phyloP scores from a whole-genome alignment of 768 basidiomycete genomes.

The Lactarius sanguifluus region DNA sequence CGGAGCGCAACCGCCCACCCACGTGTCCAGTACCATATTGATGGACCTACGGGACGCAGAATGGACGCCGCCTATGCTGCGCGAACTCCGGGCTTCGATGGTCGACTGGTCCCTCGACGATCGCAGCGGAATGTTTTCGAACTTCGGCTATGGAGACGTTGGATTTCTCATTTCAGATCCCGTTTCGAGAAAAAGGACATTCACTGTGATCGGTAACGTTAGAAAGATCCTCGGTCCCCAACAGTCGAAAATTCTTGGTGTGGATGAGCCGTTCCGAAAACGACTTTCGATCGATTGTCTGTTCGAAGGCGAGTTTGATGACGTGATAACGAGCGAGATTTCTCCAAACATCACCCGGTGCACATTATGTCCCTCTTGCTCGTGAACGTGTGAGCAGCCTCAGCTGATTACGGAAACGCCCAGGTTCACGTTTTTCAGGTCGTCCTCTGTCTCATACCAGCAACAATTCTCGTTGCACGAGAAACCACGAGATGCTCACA shows the following conservation, averaged over 20 bases:
- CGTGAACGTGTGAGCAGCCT: background rate
- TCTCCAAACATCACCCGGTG: slow-evolving; percentile 10
- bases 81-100: slow-evolving; percentile 22
- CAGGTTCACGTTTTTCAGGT: slow-evolving; percentile 14
- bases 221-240: slow-evolving; percentile 7
- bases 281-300: slow-evolving; percentile 5
- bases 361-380: background rate
- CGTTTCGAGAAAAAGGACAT: slow-evolving; percentile 8
- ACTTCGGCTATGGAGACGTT: slow-evolving; percentile 16
- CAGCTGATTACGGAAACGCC: background rate
- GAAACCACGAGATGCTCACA: slow-evolving; percentile 11
- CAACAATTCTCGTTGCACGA: slow-evolving; percentile 21
- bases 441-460: slow-evolving; percentile 6
- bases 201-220: slow-evolving; percentile 6
- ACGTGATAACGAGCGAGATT: slow-evolving; percentile 9
- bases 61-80: slow-evolving; percentile 17
- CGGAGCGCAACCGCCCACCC: slow-evolving; percentile 12
- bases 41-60: slow-evolving; percentile 9
- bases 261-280: slow-evolving; percentile 13
- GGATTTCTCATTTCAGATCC: slow-evolving; percentile 15
- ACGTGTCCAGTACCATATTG: slow-evolving; percentile 5
- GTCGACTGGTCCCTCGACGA: slow-evolving; percentile 10
- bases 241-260: slow-evolving; percentile 8
- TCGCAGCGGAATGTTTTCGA: slow-evolving; percentile 19
- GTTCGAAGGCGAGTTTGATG: slow-evolving; percentile 14